Conservation (phyloP, 345 rosid species). For the Atalantia buxifolia region DNA sequence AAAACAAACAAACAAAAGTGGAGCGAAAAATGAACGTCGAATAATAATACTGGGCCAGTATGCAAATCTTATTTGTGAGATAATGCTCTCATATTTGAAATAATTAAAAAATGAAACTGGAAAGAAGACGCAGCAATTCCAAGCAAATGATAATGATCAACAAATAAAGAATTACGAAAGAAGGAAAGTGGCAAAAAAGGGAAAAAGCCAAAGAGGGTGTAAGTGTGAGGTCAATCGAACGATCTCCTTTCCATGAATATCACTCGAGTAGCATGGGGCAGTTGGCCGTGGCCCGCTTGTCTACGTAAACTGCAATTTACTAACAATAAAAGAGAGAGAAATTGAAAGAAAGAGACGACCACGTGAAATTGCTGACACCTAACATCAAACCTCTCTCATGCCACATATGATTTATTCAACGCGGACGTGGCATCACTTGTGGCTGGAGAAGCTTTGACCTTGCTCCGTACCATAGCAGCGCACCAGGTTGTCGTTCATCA, state of each 20-base stretch:
- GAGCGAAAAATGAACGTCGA: no score
- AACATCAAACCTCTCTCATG: background rate
- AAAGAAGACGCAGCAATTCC: background rate
- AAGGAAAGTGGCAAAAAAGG: background rate
- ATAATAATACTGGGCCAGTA: no score
- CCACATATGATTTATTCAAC: slow-evolving; percentile 4
- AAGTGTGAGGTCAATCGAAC: background rate
- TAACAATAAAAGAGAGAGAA: background rate
- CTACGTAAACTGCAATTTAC: background rate
- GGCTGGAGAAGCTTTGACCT: slow-evolving; percentile 11
- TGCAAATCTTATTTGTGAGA: background rate
- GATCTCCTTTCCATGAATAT: background rate
- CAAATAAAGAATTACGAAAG: background rate
- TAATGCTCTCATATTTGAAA: background rate
- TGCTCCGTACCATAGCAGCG: background rate
- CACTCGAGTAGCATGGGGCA: no score
- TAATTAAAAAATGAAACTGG: background rate
- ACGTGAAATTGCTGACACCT: slow-evolving; percentile 8
- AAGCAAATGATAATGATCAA: background rate
- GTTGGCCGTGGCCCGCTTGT: background rate
- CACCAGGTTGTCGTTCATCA: no score
- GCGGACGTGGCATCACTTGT: slow-evolving; percentile 3
- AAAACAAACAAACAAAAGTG: no score
- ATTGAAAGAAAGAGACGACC: background rate
- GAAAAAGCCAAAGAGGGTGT: no score